Evolutionary conservation across 139 green algal species (phyloP).

Genomic region (Tetraselmis chui): DNA sequence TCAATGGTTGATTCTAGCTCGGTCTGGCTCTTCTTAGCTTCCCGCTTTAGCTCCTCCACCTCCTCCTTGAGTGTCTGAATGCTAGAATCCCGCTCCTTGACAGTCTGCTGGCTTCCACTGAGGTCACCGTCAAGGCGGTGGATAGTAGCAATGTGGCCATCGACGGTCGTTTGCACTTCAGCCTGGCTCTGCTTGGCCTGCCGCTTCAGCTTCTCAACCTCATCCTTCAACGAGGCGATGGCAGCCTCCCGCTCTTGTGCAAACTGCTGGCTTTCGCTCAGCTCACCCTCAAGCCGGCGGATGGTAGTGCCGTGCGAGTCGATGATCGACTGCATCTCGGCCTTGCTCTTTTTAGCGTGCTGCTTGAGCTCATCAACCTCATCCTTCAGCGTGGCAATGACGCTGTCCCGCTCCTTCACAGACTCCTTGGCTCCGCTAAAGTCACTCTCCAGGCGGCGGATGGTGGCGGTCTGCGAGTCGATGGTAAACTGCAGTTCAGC

Average conservation of each 20-base stretch:
- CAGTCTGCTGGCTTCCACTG: not conserved
- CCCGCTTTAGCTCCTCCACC: not conserved
- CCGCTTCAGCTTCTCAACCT: not conserved
- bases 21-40: not conserved
- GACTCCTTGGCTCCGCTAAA: not conserved
- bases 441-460: not conserved
- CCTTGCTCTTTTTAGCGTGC: not conserved
- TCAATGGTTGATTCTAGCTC: not conserved
- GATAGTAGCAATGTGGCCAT: not conserved
- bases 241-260: not conserved
- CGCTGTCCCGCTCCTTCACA: too few relatives aligned
- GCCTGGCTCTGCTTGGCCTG: not conserved
- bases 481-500: not conserved
- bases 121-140: not conserved
- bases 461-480: not conserved
- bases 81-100: not conserved
- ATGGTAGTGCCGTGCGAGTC: not conserved
- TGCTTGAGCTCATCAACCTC: not conserved
- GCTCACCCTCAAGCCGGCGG: not conserved
- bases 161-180: not conserved
- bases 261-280: not conserved
- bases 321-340: not conserved
- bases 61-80: not conserved
- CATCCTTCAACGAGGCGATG: not conserved
- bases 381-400: not conserved